phyloP scores from a whole-genome alignment of 768 basidiomycete genomes.

The Lentinula detonsa region DNA sequence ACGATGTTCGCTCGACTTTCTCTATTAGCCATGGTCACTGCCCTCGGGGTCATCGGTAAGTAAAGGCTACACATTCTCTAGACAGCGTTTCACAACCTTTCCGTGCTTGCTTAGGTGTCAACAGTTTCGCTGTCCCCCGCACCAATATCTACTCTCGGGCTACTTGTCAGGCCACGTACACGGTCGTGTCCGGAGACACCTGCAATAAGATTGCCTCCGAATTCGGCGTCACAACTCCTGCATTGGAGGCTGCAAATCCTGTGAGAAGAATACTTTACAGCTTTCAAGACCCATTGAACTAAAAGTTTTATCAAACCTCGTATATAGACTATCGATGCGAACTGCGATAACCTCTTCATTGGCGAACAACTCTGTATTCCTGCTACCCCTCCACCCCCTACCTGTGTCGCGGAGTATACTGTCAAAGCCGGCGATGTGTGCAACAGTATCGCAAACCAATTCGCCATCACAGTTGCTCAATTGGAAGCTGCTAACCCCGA shows the following conservation, averaged over 20 bases:
- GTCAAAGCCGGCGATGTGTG: not conserved
- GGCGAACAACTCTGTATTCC: not conserved
- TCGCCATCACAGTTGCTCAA: not conserved
- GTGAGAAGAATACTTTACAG: not conserved
- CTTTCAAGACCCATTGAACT: not conserved
- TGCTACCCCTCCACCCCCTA: not conserved
- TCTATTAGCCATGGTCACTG: not conserved
- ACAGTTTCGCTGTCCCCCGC: not conserved
- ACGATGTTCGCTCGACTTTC: not conserved
- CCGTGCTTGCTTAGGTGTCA: not conserved
- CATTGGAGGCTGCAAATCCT: not conserved
- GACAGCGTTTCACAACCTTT: not conserved
- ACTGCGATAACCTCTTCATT: not conserved
- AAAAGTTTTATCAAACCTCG: not conserved
- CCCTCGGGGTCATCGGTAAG: not conserved
- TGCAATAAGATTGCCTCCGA: not conserved
- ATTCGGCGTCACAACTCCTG: not conserved
- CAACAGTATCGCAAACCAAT: not conserved
- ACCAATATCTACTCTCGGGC: not conserved
- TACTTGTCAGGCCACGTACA: not conserved
- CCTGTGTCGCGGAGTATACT: not conserved
- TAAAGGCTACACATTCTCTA: not conserved
- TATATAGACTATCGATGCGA: not conserved
- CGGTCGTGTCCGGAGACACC: not conserved
- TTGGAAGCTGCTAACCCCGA: not conserved